Conservation (phyloP, 2,329 filamentous ascomycete species). For the Ophiostoma himal-ulmi region DNA sequence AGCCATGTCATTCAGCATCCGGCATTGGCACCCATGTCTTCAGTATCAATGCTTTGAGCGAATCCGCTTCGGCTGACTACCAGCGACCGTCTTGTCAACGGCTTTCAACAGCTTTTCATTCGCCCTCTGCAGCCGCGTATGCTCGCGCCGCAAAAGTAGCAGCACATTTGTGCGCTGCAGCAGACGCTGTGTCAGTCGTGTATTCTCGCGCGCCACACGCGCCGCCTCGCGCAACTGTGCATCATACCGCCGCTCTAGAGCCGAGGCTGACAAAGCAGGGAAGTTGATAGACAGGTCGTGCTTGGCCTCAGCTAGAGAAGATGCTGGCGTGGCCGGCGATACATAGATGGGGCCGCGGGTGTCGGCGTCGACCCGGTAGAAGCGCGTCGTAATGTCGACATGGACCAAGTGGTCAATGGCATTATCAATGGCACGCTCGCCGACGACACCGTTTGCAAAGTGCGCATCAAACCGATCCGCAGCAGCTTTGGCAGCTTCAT, state of each 20-base stretch:
- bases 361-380: slow-evolving; percentile 40
- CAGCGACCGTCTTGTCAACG: background rate
- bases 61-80: background rate
- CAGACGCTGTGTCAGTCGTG: slow-evolving; percentile 14
- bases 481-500: slow-evolving; percentile 35
- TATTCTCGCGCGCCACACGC: slow-evolving; percentile 19
- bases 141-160: slow-evolving; percentile 17
- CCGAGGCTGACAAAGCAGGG: slow-evolving; percentile 31
- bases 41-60: background rate
- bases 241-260: slow-evolving; percentile 31
- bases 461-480: slow-evolving; percentile 28
- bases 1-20: background rate
- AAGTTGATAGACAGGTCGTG: too few species aligned
- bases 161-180: slow-evolving; percentile 14
- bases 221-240: slow-evolving; percentile 20
- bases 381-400: slow-evolving; percentile 47
- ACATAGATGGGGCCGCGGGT: background rate
- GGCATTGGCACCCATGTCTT: background rate
- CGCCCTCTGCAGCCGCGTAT: slow-evolving; percentile 19
- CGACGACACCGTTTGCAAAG: slow-evolving; percentile 36
- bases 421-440: slow-evolving; percentile 35
- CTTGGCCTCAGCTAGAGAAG: slow-evolving; percentile 32
- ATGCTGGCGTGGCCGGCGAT: background rate
- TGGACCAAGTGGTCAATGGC: slow-evolving; percentile 39
- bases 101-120: slow-evolving; percentile 17